Conservation (phyloP, 768 basidiomycete species). For the Collybiopsis luxurians region DNA sequence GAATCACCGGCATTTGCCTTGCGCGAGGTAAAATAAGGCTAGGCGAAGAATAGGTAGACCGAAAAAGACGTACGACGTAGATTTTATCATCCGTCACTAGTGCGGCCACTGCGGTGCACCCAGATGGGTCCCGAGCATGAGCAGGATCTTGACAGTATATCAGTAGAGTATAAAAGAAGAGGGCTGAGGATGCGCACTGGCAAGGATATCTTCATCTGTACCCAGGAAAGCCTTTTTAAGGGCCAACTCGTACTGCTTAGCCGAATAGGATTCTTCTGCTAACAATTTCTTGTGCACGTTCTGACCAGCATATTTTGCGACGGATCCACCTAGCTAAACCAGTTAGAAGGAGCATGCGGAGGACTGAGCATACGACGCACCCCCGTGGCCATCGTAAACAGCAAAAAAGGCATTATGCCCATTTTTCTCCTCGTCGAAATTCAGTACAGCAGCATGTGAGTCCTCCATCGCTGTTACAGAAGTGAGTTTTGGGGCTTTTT, state of each 20-base stretch:
- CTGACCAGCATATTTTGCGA: slow-evolving; percentile 85
- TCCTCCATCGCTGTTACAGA: slow-evolving; percentile 88
- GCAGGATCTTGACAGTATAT: slow-evolving; percentile 59
- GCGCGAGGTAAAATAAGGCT: slow-evolving; percentile 8
- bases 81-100: slow-evolving; percentile 82
- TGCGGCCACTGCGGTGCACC: slow-evolving; percentile 92
- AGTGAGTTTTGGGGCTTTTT: slow-evolving; percentile 8
- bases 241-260: slow-evolving; percentile 68
- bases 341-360: slow-evolving; percentile 8
- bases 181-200: slow-evolving; percentile 47
- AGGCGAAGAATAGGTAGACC: slow-evolving; percentile 3
- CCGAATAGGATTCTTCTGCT: slow-evolving; percentile 67
- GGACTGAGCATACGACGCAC: slow-evolving; percentile 39
- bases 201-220: slow-evolving; percentile 91
- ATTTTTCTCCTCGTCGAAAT: slow-evolving; percentile 51
- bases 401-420: slow-evolving; percentile 82
- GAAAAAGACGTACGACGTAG: slow-evolving; percentile 59
- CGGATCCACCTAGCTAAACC: slow-evolving; percentile 62
- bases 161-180: slow-evolving; percentile 12
- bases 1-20: slow-evolving; percentile 99
- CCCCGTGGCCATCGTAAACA: slow-evolving; percentile 98
- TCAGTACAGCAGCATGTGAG: slow-evolving; percentile 75
- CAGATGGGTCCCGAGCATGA: slow-evolving; percentile 89
- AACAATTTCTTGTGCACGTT: slow-evolving; percentile 78
- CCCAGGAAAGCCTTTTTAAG: slow-evolving; percentile 89